Base-by-base conservation (phyloP, 768 basidiomycete genomes). In the Cystofilobasidium ferigula region DNA sequence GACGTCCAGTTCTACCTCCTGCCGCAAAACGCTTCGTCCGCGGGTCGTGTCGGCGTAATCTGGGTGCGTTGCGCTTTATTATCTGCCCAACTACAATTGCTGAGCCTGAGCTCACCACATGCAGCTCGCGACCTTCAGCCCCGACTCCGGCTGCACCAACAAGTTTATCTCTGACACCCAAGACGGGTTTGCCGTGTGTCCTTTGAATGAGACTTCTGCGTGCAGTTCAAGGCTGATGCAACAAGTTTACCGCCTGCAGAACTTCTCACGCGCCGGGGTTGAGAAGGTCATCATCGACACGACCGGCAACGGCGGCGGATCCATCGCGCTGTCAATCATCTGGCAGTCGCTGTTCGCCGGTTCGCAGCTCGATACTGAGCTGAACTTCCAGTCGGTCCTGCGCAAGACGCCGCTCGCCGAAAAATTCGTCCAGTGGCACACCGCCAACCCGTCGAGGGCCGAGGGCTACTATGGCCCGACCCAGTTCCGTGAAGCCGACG, bases 221-320 rank as follows among this genome's bases (percentile, higher is more conserved):
- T n/a, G n/a, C n/a, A n/a, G n/a, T n/a, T n/a, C n/a, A n/a, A n/a
- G n/a, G n/a, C n/a, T n/a, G n/a, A n/a, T n/a, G n/a, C n/a, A n/a
- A n/a, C n/a, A n/a, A n/a, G n/a, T n/a, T 26, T 24, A n/a, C 3
- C n/a, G 8, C 4, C 10, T 32, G 26, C 30, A 54, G 51, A 54
- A 54, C 42, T 60, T 60, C 26, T 18, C 42, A 13, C 18, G 36
- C 9, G 40, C 43, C 1, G 59, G 59, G 18, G 59, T 60, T 3
- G 9, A 45, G 16, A 16, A 34, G 22, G 28, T 60, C 28, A 60
- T 60, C 43, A 18, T 60, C 28, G 59, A 60, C 32, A 45, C 42
- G 20, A 60, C 59, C 59, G 59, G 43, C 42, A 45, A 60, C 30
- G 59, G 59, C 24, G 59, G 59, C 24, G 59, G 59, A 13, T 28